Conservation (phyloP, 2,329 filamentous ascomycete genomes). For the Teratosphaeria destructans region DNA sequence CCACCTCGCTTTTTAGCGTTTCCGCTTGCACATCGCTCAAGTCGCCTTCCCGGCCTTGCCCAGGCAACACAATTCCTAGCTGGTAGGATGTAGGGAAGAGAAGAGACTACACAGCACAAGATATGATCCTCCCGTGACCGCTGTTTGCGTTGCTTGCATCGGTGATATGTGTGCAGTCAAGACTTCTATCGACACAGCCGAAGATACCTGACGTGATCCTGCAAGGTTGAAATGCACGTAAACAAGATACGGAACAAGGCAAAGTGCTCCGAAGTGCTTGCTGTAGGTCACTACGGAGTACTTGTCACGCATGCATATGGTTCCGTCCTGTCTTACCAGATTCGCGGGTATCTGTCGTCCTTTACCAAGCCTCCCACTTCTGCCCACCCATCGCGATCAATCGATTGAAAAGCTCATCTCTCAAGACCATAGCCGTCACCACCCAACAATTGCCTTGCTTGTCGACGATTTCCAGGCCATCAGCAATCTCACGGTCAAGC, state of each 20-base stretch:
- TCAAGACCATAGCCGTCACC: conserved; percentile 59
- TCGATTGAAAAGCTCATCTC: conserved; percentile 74
- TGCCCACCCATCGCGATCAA: conserved; percentile 65
- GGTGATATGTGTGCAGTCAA: too few species aligned
- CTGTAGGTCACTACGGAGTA: background rate
- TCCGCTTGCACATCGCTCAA: too few species aligned
- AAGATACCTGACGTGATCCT: too few species aligned
- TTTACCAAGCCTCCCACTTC: conserved; percentile 70
- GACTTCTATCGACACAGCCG: too few species aligned
- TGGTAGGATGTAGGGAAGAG: too few species aligned
- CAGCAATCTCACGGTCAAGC: conserved; percentile 60
- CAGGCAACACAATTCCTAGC: too few species aligned
- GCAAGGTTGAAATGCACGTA: too few species aligned
- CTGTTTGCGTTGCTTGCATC: too few species aligned
- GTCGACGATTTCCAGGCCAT: conserved; percentile 61
- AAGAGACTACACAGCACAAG: too few species aligned
- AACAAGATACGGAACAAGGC: too few species aligned
- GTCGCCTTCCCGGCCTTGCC: too few species aligned
- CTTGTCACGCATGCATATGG: background rate
- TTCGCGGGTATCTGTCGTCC: background rate
- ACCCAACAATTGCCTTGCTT: conserved; percentile 45
- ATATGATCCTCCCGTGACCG: too few species aligned
- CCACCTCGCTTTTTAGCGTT: background rate
- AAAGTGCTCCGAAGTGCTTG: background rate
- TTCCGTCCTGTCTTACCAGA: background rate